Base-by-base conservation (phyloP, 2,329 filamentous ascomycete species). In the Westerdykella ornata region DNA sequence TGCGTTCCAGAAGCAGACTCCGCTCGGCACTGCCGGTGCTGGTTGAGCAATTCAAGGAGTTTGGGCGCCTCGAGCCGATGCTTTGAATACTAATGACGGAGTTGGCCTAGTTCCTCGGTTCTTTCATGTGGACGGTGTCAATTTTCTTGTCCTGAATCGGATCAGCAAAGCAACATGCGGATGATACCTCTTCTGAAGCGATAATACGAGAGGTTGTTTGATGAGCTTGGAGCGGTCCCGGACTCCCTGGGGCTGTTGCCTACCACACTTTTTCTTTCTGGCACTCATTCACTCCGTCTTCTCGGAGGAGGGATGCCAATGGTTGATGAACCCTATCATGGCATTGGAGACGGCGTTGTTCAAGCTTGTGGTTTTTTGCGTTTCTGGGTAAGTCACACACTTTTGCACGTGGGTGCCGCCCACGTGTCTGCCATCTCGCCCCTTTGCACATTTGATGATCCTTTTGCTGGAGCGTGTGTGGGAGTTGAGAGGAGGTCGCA, bases 21-120 rank as follows among this genome's bases (percentile, higher is more conserved):
- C 60, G 36, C 56, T 65, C 28, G 60, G 63, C 36, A 64, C 60
- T 14, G 59, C 63, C n/a, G 64, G 62, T 31, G 62, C 62, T 22
- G 57, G 58, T 22, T 66, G 50, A 45, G 11, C 31, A 15, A 54
- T 11, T 3, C 4, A 5, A 29, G 3, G 3, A 19, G 7, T 6
- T 26, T 2, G 2, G 34, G 15, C 36, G 15, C n/a, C 18, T 14
- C 35, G 41, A n/a, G 22, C 22, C n/a, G 31, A 47, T 39, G 32
- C 30, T 51, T 53, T 49, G 60, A 59, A 53, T 53, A 57, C 49
- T 29, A 43, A 28, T 40, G 29, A 26, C 22, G 53, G 52, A 48
- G 52, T 52, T 48, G 40, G 42, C 42, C 36, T 48, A 49, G 18
- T 48, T 47, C 37, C 42, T 48, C 43, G 30, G 37, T 40, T 38